Evolutionary conservation across 2,329 filamentous ascomycete genomes (phyloP).

Genomic region (Aspergillus unguis): DNA sequence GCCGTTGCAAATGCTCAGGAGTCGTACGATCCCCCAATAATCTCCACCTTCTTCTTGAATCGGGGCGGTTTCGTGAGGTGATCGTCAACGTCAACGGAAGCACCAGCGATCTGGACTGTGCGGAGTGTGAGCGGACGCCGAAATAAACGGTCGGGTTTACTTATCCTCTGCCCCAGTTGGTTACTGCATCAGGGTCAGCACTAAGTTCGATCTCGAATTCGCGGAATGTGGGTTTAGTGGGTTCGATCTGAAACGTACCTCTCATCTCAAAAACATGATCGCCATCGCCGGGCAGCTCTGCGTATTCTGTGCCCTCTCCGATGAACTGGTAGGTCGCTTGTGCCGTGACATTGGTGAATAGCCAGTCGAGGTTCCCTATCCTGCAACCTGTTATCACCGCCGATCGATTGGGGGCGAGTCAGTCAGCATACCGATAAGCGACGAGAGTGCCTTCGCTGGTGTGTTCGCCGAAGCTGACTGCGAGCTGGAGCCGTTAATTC

Average conservation of each 20-base stretch:
- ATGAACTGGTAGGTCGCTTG: constrained; percentile 57
- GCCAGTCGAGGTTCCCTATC: constrained; percentile 58
- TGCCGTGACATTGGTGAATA: constrained; percentile 59
- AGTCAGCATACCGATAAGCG: constrained; percentile 44
- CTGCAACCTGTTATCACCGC: constrained; percentile 27
- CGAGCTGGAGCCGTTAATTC: constrained; percentile 33
- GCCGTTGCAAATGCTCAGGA: background rate
- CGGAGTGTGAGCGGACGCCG: constrained; percentile 15
- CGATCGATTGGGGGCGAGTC: background rate
- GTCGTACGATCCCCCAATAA: constrained; percentile 44
- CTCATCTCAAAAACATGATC: constrained; percentile 53
- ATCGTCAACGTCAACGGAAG: constrained; percentile 49
- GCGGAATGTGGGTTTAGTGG: background rate
- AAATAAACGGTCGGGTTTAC: constrained; percentile 8
- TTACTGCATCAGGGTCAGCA: constrained; percentile 37
- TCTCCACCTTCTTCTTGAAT: constrained; percentile 39
- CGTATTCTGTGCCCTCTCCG: constrained; percentile 46
- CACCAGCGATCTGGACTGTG: constrained; percentile 52
- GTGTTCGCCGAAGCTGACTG: constrained; percentile 53
- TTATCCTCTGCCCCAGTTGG: constrained; percentile 59
- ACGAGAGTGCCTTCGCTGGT: constrained; percentile 52
- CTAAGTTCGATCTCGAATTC: background rate
- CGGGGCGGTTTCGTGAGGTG: constrained; percentile 45
- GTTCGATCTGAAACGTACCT: constrained; percentile 16
- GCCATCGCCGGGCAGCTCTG: constrained; percentile 40